A percentile compares a stretch with the other conserved stretches of the same genome.
These are phyloP conservation scores for Nitzschia putrida DNA, from an alignment of 108 stramenopile species.

Conservation along the genomic window DNA sequence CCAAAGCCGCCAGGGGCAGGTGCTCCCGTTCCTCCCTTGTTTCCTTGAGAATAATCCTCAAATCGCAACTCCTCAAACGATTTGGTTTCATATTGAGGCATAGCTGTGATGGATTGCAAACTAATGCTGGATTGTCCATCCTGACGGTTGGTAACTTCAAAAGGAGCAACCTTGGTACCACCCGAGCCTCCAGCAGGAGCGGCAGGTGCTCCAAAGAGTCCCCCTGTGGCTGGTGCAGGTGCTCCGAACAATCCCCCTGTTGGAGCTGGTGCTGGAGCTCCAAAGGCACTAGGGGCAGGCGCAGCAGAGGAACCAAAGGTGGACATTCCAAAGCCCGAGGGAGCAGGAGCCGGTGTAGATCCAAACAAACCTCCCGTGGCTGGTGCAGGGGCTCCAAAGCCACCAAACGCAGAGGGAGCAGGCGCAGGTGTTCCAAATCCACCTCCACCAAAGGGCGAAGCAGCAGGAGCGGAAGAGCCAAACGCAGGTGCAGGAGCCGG, in stretches of 20 bases:
- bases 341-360: conserved; percentile 47
- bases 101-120: conserved; percentile 85
- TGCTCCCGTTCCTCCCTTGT: conserved; percentile 58
- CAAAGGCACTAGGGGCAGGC: conserved; percentile 49
- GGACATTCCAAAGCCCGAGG: conserved; percentile 26
- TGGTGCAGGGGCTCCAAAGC: conserved; percentile 59
- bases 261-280: conserved; percentile 51
- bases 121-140: conserved; percentile 72
- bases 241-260: conserved; percentile 58
- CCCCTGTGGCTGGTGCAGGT: conserved; percentile 28
- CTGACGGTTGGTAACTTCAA: conserved; percentile 47
- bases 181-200: conserved; percentile 36
- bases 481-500: conserved; percentile 33
- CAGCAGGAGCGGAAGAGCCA: conserved; percentile 39
- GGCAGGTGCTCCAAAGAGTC: conserved; percentile 51
- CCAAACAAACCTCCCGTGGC: conserved; percentile 51
- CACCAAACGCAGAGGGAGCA: conserved; percentile 41
- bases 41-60: conserved; percentile 87
- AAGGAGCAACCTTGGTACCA: conserved; percentile 62
- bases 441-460: conserved; percentile 21
- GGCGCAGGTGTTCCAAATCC: conserved; percentile 48
- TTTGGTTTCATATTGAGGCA: conserved; percentile 83
- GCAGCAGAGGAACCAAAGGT: conserved; percentile 29
- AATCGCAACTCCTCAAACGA: conserved; percentile 89
- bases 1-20: conserved; percentile 24